A percentile compares a stretch with the other conserved stretches of the same genome.
Evolutionary conservation across 2,329 filamentous ascomycete genomes (phyloP).

Genomic region (Arthrobotrys conoides): DNA sequence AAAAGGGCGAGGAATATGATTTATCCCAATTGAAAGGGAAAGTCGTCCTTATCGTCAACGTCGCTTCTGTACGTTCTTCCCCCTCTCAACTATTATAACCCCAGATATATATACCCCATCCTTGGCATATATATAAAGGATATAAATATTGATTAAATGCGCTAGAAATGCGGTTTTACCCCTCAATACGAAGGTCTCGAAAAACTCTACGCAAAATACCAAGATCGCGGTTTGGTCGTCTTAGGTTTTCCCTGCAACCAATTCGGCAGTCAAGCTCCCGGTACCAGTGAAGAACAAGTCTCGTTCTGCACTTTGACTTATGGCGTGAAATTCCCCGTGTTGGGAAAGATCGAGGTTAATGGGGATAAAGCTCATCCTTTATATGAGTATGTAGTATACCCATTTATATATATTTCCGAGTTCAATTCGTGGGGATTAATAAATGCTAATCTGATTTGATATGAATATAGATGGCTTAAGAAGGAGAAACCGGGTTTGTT

Average conservation of each 20-base stretch:
- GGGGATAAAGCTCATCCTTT: slow-evolving; percentile 84
- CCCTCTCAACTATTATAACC: too few relatives aligned
- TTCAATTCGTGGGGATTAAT: too few relatives aligned
- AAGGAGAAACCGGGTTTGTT: slow-evolving; percentile 82
- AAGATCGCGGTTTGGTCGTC: slow-evolving; percentile 82
- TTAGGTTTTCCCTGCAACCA: slow-evolving; percentile 99
- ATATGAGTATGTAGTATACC: slow-evolving; percentile 74
- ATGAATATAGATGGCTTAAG: slow-evolving; percentile 70
- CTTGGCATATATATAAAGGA: neutral
- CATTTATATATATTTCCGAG: neutral
- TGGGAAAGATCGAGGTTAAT: slow-evolving; percentile 95
- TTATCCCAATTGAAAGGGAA: slow-evolving; percentile 85
- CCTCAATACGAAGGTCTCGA: slow-evolving; percentile 94
- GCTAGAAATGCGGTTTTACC: slow-evolving; percentile 58
- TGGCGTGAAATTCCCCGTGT: slow-evolving; percentile 89
- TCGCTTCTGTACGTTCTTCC: slow-evolving; percentile 76
- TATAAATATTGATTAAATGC: neutral
- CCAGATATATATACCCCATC: too few relatives aligned
- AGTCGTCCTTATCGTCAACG: slow-evolving; percentile 96
- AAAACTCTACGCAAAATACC: slow-evolving; percentile 85
- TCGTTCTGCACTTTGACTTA: slow-evolving; percentile 92
- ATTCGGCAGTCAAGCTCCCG: slow-evolving; percentile 91
- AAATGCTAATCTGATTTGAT: neutral
- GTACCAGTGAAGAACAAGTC: slow-evolving; percentile 76
- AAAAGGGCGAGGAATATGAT: slow-evolving; percentile 80